Evolutionary conservation across 1,284 basidiomycete genomes (phyloP).

Genomic region (Kwoniella shivajii): DNA sequence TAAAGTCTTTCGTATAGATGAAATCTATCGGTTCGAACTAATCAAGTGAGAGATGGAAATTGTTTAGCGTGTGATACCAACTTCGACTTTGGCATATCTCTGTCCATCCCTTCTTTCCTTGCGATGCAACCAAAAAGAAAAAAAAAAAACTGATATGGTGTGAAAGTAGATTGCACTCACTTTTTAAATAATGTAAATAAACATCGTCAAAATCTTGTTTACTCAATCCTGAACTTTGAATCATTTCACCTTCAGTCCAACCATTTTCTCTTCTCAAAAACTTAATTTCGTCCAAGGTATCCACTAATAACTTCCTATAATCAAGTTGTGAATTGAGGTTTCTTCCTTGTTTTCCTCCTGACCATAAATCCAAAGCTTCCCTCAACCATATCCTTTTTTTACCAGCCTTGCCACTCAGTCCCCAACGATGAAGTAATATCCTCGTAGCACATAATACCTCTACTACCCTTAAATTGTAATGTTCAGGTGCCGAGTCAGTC

Average conservation of each 20-base stretch:
- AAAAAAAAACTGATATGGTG: neutral
- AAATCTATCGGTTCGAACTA: conserved; percentile 76
- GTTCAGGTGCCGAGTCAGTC: conserved; percentile 69
- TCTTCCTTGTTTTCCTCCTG: conserved; percentile 17
- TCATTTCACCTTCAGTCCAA: conserved; percentile 66
- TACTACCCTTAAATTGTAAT: conserved; percentile 84
- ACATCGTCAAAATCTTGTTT: conserved; percentile 64
- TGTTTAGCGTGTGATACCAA: too few species aligned
- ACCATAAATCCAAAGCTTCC: conserved; percentile 61
- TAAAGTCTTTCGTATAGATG: conserved; percentile 75
- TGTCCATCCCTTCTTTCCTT: too few species aligned
- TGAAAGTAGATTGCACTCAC: conserved; percentile 57
- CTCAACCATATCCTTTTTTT: conserved; percentile 32
- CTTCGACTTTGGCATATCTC: too few species aligned
- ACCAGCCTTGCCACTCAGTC: conserved; percentile 43
- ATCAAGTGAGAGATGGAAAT: too few species aligned
- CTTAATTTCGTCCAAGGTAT: conserved; percentile 13
- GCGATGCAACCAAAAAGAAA: too few species aligned
- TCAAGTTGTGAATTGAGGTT: too few species aligned
- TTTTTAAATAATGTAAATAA: conserved; percentile 75
- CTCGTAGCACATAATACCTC: conserved; percentile 79
- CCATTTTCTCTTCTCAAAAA: conserved; percentile 36
- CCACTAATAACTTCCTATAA: too few species aligned
- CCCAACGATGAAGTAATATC: conserved; percentile 65
- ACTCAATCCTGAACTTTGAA: conserved; percentile 64